Evolutionary conservation across 75 land plant species (phyloP).

Genomic region (Cupressus sempervirens): DNA sequence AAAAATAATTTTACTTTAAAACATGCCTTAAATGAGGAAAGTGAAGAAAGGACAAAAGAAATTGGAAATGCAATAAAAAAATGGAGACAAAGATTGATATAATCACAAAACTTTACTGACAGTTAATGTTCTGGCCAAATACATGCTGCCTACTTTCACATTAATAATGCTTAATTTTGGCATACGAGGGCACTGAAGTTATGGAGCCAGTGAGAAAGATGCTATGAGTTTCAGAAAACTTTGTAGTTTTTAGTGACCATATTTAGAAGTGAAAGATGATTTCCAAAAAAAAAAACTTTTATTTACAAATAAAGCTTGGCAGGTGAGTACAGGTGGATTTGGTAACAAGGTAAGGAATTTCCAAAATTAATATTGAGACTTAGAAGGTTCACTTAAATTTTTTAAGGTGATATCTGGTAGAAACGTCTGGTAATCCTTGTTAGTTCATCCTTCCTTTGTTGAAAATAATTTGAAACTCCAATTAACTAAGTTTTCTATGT

Average conservation of each 20-base stretch:
- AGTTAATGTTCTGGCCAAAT: constrained; percentile 2
- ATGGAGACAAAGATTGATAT: background rate
- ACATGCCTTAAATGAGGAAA: background rate
- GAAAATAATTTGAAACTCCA: background rate
- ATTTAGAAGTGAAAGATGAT: background rate
- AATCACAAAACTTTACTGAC: background rate
- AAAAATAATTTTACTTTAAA: background rate
- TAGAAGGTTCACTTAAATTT: background rate
- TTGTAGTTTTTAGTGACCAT: background rate
- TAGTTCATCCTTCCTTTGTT: background rate
- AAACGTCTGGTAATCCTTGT: background rate
- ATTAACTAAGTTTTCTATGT: background rate
- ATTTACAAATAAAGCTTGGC: background rate
- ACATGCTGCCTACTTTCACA: background rate
- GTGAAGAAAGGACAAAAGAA: background rate
- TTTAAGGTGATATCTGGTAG: background rate
- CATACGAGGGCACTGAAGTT: background rate
- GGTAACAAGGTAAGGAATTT: background rate
- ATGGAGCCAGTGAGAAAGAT: background rate
- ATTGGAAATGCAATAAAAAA: background rate
- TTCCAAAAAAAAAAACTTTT: background rate
- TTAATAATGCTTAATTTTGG: background rate
- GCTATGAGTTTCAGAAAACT: background rate
- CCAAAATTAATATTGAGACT: background rate
- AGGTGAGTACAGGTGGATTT: background rate